Evolutionary conservation across 208 protist genomes (phyloP).

Genomic region (Jaenimonas drosophilae): DNA sequence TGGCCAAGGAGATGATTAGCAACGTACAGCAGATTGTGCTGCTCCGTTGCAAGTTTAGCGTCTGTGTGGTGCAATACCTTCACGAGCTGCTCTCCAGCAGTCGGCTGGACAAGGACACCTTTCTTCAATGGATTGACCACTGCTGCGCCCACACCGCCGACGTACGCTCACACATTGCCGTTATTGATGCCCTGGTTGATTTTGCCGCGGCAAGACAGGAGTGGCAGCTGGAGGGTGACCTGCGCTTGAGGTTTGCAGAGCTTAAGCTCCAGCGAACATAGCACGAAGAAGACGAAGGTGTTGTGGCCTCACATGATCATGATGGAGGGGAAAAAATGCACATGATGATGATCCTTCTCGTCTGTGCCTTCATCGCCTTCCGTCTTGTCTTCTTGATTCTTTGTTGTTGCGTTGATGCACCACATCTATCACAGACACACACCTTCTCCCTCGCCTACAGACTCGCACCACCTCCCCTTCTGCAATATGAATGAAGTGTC

Average conservation of each 20-base stretch:
- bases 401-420: neutral
- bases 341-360: neutral
- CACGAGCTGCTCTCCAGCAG: constrained; percentile 28
- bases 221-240: too few species aligned
- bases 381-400: constrained; percentile 3
- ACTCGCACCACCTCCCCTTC: too few species aligned
- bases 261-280: too few species aligned
- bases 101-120: constrained; percentile 13
- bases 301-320: constrained; percentile 5
- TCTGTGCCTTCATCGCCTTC: neutral
- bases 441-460: too few species aligned
- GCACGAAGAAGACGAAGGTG: too few species aligned
- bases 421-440: too few species aligned
- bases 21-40: constrained; percentile 25
- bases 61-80: constrained; percentile 38
- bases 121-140: constrained; percentile 26
- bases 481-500: too few species aligned
- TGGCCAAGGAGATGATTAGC: too few species aligned
- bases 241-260: too few species aligned
- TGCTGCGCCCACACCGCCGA: too few species aligned
- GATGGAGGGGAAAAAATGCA: constrained; percentile 5
- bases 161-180: constrained; percentile 10
- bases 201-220: constrained; percentile 36
- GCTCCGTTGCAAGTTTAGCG: constrained; percentile 20
- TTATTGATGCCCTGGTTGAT: constrained; percentile 26